Evolutionary conservation across 164 flowering plant genomes (phyloP).

Genomic region (Stephania japonica): DNA sequence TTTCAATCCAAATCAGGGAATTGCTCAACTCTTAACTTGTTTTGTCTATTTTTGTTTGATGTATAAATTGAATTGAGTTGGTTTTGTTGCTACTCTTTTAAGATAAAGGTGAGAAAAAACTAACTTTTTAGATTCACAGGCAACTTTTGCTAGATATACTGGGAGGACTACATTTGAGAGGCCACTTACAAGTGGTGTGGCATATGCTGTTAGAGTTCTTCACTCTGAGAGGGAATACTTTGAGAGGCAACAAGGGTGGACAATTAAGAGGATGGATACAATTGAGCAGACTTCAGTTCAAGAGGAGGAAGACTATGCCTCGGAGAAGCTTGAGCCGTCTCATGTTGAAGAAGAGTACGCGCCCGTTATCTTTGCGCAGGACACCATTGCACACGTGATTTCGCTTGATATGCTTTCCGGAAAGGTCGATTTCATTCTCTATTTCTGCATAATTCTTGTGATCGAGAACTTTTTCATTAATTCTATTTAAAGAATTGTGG

Average conservation of each 20-base stretch:
- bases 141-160: constrained; percentile 77
- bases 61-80: constrained; percentile 9
- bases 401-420: constrained; percentile 95
- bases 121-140: constrained; percentile 30
- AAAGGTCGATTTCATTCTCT: constrained; percentile 39
- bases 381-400: constrained; percentile 77
- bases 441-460: constrained; percentile 2
- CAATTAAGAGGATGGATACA: constrained; percentile 75
- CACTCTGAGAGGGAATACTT: constrained; percentile 81
- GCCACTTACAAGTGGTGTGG: constrained; percentile 95
- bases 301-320: constrained; percentile 51
- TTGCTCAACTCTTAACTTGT: not conserved
- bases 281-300: constrained; percentile 58
- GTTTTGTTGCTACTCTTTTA: not conserved
- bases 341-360: constrained; percentile 91
- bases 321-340: constrained; percentile 54
- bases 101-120: no score
- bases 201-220: constrained; percentile 91
- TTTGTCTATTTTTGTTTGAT: not conserved
- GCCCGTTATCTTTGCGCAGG: constrained; percentile 96
- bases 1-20: not conserved
- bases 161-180: constrained; percentile 94
- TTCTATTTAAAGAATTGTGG: not conserved
- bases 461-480: not conserved
- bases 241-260: constrained; percentile 90